phyloP scores from a whole-genome alignment of 2,329 filamentous ascomycete species.

The Colletotrichum kahawae region DNA sequence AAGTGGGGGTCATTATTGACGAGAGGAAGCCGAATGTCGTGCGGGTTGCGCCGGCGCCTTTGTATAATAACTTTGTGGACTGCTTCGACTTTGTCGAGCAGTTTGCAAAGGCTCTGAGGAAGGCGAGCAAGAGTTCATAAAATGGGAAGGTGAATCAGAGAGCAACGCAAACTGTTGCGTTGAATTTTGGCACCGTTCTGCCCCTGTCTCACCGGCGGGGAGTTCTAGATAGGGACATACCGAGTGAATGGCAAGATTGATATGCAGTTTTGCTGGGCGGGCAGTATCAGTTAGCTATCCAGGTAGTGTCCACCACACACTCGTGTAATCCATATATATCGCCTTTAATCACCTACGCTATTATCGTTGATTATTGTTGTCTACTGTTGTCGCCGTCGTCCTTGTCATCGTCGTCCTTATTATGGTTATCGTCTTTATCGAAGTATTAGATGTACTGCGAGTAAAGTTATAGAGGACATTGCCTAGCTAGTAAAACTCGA shows the following conservation, averaged over 20 bases:
- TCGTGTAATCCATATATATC: too few species aligned
- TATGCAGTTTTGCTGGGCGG: background rate
- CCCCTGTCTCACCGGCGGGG: accelerated
- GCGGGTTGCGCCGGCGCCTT: conserved; percentile 76
- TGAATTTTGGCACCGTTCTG: accelerated
- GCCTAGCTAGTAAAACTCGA: too few species aligned
- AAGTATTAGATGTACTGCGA: too few species aligned
- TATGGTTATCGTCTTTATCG: too few species aligned
- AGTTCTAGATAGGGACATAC: background rate
- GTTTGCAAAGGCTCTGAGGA: conserved; percentile 28
- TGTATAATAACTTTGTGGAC: conserved; percentile 81
- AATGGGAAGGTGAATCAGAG: background rate
- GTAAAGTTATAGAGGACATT: too few species aligned
- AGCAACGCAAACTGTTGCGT: background rate
- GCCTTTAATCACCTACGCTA: too few species aligned
- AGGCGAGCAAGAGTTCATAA: background rate
- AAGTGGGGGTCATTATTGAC: conserved; percentile 75
- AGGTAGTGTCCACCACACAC: too few species aligned
- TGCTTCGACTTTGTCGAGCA: conserved; percentile 35
- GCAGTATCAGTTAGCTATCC: too few species aligned
- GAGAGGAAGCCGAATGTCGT: conserved; percentile 83
- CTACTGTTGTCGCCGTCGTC: too few species aligned
- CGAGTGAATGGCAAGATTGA: background rate
- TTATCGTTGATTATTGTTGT: too few species aligned
- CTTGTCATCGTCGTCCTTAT: too few species aligned